These are phyloP conservation scores for Dactylorhiza incarnata DNA, from an alignment of 106 monocot species.

Conservation along the genomic window DNA sequence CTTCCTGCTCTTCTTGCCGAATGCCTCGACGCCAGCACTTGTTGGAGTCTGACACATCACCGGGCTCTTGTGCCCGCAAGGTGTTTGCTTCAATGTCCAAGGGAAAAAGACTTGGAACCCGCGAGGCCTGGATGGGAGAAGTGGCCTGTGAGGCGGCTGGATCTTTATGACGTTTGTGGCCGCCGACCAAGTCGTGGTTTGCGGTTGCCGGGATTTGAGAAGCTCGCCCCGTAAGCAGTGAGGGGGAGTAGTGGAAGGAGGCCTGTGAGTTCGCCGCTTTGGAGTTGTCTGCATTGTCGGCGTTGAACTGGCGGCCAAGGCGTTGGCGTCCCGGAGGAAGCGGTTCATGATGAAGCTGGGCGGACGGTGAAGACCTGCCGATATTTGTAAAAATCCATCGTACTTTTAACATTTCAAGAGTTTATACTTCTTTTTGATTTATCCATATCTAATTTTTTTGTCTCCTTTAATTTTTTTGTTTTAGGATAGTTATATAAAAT, in stretches of 20 bases:
- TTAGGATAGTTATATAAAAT: too few species aligned
- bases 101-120: constrained; percentile 47
- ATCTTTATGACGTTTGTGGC: neutral
- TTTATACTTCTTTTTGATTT: too few species aligned
- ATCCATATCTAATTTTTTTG: too few species aligned
- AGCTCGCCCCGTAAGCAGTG: constrained; percentile 8
- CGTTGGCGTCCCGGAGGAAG: constrained; percentile 65
- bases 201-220: neutral
- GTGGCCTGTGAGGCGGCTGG: neutral
- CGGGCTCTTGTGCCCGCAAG: constrained; percentile 35
- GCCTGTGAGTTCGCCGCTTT: constrained; percentile 8
- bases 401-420: too few species aligned
- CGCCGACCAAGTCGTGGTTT: neutral
- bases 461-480: too few species aligned
- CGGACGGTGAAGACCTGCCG: constrained; percentile 5
- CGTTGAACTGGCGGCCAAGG: constrained; percentile 33
- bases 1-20: neutral
- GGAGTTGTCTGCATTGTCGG: neutral
- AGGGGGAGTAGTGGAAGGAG: neutral
- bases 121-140: constrained; percentile 21
- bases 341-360: constrained; percentile 75
- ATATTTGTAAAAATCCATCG: too few species aligned
- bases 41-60: constrained; percentile 4
- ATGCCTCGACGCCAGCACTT: neutral
- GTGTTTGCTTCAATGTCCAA: constrained; percentile 34